Base-by-base conservation (phyloP, 768 basidiomycete species). In the Lactarius hatsudake region DNA sequence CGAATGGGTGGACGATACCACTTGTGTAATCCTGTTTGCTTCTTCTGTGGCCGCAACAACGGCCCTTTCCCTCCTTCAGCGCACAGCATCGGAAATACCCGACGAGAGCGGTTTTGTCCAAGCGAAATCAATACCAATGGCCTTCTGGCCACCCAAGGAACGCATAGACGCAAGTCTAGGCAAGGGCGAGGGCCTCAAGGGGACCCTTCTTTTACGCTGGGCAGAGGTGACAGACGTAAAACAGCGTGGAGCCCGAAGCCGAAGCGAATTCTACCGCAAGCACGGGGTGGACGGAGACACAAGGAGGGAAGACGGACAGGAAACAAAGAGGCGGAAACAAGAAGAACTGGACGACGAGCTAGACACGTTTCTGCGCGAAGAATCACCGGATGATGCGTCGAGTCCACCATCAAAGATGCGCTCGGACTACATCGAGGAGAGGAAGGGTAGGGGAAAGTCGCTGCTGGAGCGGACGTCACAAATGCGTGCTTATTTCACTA, bases 1-100 rank as follows among this genome's bases (percentile, higher is more conserved):
- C 9, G 93, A 94, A 78, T 94, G 93, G 93, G 83, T 94, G 23
- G 87, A 93, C 75, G 93, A 94, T 77, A 87, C 80, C 28, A 92
- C 89, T 30, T 93, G 91, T 71, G 83, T 94, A 4, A 79, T 94
- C 60, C 88, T 94, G 53, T 94, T 92, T 73, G 77, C 82, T 36
- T 81, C 84, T 45, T 84, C 81, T 60, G 67, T 77, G 43, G 75
- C 80, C 15, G 91, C 91, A 15, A 81, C 83, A 30, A 71, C 77
- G 1, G 87, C 84, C 2, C 81, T 83, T 70, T 76, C 78, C 13
- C 73, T 72, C 26, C 80, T 92, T 20, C 82, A 82, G n/a, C 66
- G 71, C 88, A 87, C 74, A 77, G 81, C 18, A 69, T 76, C 10
- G 71, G 78, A 6, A 87, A 88, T 70, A 53, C 78, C 81, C 5